Conservation (phyloP, 495 filamentous ascomycete species). For the Penicillium egyptiacum region DNA sequence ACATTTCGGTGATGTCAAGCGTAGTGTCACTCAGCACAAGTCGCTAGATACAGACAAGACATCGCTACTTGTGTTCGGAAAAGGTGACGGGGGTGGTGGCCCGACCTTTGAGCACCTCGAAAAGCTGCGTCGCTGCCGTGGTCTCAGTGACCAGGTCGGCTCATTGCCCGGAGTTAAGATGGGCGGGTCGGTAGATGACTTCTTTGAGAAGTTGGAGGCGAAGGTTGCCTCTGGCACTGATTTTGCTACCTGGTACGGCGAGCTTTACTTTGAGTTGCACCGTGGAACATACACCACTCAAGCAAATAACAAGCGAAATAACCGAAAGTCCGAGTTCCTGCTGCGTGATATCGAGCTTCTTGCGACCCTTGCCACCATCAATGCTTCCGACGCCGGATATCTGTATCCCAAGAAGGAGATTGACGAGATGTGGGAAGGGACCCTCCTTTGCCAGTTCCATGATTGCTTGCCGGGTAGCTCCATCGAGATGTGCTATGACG, state of each 20-base stretch:
- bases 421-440: constrained; percentile 89
- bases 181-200: constrained; percentile 93
- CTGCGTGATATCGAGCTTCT: constrained; percentile 84
- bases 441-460: constrained; percentile 91
- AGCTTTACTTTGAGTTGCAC: constrained; percentile 96
- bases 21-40: constrained; percentile 90
- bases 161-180: constrained; percentile 82
- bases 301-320: constrained; percentile 94
- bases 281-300: constrained; percentile 97
- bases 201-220: constrained; percentile 81
- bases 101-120: constrained; percentile 93
- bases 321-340: constrained; percentile 79
- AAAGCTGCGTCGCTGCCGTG: constrained; percentile 91
- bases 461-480: constrained; percentile 93
- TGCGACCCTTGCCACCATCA: constrained; percentile 81
- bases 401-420: constrained; percentile 89
- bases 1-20: constrained; percentile 91
- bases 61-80: constrained; percentile 88
- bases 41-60: constrained; percentile 88
- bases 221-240: constrained; percentile 67
- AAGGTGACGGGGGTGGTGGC: constrained; percentile 93
- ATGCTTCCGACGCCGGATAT: constrained; percentile 56
- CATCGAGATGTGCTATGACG: constrained; percentile 96
- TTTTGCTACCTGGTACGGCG: constrained; percentile 96
- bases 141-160: constrained; percentile 84